phyloP scores from a whole-genome alignment of 192 early-diverging fungal genomes.

The Gaertneriomyces semiglobifer region DNA sequence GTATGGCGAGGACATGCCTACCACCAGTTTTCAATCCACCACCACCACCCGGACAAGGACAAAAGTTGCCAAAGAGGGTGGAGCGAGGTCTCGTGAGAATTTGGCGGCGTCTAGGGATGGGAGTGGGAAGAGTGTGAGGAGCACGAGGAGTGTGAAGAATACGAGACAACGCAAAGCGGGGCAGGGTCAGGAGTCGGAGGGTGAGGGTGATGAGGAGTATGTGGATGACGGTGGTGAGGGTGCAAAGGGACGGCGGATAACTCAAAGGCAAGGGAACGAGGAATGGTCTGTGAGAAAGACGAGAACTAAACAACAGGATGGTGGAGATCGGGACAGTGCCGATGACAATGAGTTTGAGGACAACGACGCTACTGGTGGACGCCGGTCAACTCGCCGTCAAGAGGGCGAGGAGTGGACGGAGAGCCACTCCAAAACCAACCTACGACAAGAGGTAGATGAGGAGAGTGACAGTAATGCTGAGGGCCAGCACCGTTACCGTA shows the following conservation, averaged over 20 bases:
- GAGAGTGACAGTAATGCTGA: too few relatives aligned
- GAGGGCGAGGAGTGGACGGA: too few relatives aligned
- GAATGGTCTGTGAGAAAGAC: neutral
- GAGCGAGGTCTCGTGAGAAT: neutral
- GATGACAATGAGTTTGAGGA: neutral
- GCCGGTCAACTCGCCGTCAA: too few relatives aligned
- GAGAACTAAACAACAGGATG: neutral
- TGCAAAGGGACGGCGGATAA: neutral
- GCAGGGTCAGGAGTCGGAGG: neutral
- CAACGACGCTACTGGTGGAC: neutral
- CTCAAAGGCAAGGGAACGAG: neutral
- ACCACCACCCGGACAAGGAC: neutral
- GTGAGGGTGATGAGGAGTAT: neutral
- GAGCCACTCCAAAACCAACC: too few relatives aligned
- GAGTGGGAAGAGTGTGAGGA: constrained; percentile 1
- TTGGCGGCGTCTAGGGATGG: neutral
- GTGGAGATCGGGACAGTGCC: neutral
- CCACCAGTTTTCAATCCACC: neutral
- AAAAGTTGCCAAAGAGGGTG: neutral
- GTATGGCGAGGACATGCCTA: neutral
- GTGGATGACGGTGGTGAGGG: neutral
- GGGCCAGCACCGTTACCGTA: too few relatives aligned
- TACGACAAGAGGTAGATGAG: too few relatives aligned
- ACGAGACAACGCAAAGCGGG: neutral
- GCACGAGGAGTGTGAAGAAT: neutral